These are phyloP conservation scores for Allium cepa DNA, from an alignment of 106 monocot species.

Conservation along the genomic window DNA sequence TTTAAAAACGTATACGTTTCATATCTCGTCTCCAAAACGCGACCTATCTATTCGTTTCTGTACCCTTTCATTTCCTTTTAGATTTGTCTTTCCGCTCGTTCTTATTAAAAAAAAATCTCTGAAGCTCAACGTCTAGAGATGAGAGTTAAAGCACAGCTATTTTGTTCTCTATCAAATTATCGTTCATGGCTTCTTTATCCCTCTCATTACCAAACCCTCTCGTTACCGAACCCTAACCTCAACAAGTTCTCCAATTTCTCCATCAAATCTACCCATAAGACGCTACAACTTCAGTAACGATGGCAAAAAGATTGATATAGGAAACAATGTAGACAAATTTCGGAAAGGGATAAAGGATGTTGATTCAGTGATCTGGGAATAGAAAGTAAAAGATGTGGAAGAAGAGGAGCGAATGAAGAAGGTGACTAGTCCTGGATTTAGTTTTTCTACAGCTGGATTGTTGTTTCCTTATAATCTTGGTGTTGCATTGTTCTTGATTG, in stretches of 20 bases:
- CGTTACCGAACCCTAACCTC: background rate
- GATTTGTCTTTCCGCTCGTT: too few species aligned
- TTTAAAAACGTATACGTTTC: too few species aligned
- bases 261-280: background rate
- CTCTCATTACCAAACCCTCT: constrained; percentile 1
- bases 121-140: too few species aligned
- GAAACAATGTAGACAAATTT: background rate
- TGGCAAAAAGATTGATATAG: background rate
- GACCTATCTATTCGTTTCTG: too few species aligned
- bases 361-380: constrained; percentile 62
- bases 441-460: constrained; percentile 89
- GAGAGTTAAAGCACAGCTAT: too few species aligned
- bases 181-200: background rate
- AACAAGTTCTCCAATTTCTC: constrained; percentile 1
- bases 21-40: too few species aligned
- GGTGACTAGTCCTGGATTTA: constrained; percentile 78
- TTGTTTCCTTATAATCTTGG: constrained; percentile 89
- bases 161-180: too few species aligned
- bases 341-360: background rate
- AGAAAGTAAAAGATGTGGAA: constrained; percentile 52
- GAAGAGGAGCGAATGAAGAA: too few species aligned
- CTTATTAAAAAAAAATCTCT: too few species aligned
- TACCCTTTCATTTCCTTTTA: too few species aligned
- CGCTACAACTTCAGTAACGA: background rate
- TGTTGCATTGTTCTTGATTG: constrained; percentile 64